Evolutionary conservation across 495 filamentous ascomycete genomes (phyloP), one percentile per base, ranked within the genome.

Genomic region (Penicillium egyptiacum): DNA sequence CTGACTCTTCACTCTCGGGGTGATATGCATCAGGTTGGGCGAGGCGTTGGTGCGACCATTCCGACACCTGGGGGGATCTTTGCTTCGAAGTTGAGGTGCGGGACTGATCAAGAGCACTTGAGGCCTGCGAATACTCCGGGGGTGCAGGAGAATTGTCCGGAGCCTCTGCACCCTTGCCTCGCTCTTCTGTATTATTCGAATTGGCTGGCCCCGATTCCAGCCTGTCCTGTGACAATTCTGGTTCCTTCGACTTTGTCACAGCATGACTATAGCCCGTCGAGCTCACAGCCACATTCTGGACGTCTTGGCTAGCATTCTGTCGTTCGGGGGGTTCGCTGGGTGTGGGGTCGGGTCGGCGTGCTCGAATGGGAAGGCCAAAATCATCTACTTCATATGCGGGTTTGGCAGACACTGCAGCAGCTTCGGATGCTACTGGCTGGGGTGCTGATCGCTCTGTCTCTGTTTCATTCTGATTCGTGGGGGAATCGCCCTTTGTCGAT

Each of bases 31-130:
- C 75, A n/a, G 79, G 72, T 37, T 81, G 73, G 11, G 86, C 81
- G 12, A 95, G 77, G 59, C 87, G 85, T 74, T 96, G 92, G 67
- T 98, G 94, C 4, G 93, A 97, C 83, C 87, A 96, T 74, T 92
- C 90, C 5, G 93, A 97, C 12, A 86, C 71, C 33, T 69, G 61
- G 11, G 53, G 33, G 12, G 57, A 55, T 17, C 49, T 58, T 20
- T 62, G 50, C 55, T 70, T 70, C 16, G 63, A 60, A 0, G 62
- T 62, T 9, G 62, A 60, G 23, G 49, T 40, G 25, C 57, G 65
- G 35, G 63, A 50, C 2, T 63, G 46, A 20, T 53, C 17, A n/a
- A 60, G 11, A 19, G 55, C 25, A 11, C 35, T 51, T 9, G 51
- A 9, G 11, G 49, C 42, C 9, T 26, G 5, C 54, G 64, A 47